Evolutionary conservation across 2,329 filamentous ascomycete species (phyloP).

Genomic region (Aureobasidium sp.): DNA sequence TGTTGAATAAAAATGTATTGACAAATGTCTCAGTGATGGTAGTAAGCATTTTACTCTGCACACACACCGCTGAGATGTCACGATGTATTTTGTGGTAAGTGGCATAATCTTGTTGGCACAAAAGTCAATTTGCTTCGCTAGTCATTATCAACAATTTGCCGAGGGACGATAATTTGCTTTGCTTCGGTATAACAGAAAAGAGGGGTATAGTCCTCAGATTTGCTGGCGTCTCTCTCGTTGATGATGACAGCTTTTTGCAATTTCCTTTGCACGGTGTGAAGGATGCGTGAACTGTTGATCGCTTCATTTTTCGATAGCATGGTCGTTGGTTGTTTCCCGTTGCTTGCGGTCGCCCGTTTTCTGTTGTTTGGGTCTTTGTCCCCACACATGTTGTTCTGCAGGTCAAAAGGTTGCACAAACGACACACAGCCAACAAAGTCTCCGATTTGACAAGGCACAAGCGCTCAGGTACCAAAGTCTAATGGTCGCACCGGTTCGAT

Average conservation of each 20-base stretch:
- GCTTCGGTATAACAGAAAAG: not conserved
- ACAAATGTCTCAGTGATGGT: not conserved
- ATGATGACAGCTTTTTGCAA: not conserved
- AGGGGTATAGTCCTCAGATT: no score
- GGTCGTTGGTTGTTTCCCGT: not conserved
- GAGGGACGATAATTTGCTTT: not conserved
- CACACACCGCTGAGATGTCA: not conserved
- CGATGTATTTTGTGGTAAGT: not conserved
- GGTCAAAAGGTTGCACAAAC: not conserved
- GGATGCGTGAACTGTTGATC: slow-evolving; percentile 3
- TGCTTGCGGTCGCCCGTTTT: not conserved
- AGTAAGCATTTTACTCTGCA: not conserved
- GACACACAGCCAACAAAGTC: not conserved
- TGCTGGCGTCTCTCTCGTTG: no score
- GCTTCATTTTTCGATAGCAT: slow-evolving; percentile 5
- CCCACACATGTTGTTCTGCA: not conserved
- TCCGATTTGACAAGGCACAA: slow-evolving; percentile 6
- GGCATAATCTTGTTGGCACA: not conserved
- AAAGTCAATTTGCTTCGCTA: not conserved
- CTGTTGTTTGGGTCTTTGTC: not conserved
- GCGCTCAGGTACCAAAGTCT: slow-evolving; percentile 11
- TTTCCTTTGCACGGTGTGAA: not conserved
- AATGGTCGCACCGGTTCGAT: slow-evolving; percentile 1
- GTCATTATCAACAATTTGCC: not conserved
- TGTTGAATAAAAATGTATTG: not conserved